phyloP scores from a whole-genome alignment of 1,284 basidiomycete genomes.

The Pseudozyma tsukubaensis region DNA sequence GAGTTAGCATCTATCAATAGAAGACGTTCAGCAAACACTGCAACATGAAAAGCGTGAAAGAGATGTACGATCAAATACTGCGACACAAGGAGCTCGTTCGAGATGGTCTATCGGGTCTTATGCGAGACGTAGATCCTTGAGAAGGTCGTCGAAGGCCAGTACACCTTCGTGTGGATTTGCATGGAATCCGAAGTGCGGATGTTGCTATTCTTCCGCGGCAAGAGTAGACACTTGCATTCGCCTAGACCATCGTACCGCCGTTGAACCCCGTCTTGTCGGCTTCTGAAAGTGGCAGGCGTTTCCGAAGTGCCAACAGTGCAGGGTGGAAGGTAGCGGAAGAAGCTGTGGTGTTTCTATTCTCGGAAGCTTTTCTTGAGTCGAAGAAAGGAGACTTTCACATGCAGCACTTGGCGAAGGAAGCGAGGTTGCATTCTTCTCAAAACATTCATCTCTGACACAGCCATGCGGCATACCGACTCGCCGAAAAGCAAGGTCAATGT shows the following conservation, averaged over 20 bases:
- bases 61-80: neutral
- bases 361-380: neutral
- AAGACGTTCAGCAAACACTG: neutral
- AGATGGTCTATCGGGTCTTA: neutral
- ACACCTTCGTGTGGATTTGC: neutral
- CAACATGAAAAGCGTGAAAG: neutral
- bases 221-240: no score
- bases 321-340: no score
- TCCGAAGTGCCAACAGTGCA: no score
- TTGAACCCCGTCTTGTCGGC: neutral
- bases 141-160: conserved; percentile 7
- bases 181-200: no score
- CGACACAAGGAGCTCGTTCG: neutral
- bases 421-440: conserved; percentile 3
- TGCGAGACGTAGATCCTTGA: conserved; percentile 22
- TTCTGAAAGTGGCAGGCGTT: neutral
- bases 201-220: no score
- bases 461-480: no score
- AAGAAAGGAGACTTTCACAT: conserved; percentile 15
- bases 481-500: no score
- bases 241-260: no score
- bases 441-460: neutral
- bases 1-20: neutral
- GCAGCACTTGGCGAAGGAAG: conserved; percentile 16
- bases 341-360: conserved; percentile 15